These are phyloP conservation scores for Ilyonectria mors-panacis DNA, from an alignment of 2,329 filamentous ascomycete species.

Conservation along the genomic window DNA sequence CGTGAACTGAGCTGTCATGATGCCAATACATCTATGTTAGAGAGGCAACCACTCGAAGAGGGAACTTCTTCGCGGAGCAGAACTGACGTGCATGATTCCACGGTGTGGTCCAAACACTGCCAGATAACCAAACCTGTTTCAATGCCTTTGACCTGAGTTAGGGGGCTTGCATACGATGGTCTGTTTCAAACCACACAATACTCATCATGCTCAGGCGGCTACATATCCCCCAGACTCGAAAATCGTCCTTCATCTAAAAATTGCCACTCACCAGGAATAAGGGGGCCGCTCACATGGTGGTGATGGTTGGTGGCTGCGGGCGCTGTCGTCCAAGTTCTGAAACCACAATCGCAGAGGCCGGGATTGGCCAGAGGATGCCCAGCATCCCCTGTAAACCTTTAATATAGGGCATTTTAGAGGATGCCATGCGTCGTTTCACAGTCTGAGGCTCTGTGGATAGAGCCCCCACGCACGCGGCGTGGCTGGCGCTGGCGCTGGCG, in stretches of 20 bases:
- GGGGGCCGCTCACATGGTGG: conserved; percentile 22
- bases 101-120: not conserved
- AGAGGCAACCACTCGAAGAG: no score
- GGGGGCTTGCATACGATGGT: no score
- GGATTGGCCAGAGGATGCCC: conserved; percentile 36
- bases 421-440: conserved; percentile 33
- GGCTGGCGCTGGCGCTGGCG: not conserved
- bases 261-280: conserved; percentile 6
- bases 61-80: not conserved
- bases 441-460: conserved; percentile 34
- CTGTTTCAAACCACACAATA: not conserved
- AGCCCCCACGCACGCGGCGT: conserved; percentile 30
- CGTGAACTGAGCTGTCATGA: no score
- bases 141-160: not conserved
- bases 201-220: conserved; percentile 8
- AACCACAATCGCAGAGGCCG: conserved; percentile 30
- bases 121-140: not conserved
- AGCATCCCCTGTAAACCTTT: conserved; percentile 14
- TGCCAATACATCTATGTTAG: no score
- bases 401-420: not conserved
- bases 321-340: conserved; percentile 37
- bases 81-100: not conserved
- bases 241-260: conserved; percentile 9
- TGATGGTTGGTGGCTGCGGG: conserved; percentile 40
- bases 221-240: conserved; percentile 17